Conservation (phyloP, 306 rosid genomes). For the Vigna reflexopilosa region DNA sequence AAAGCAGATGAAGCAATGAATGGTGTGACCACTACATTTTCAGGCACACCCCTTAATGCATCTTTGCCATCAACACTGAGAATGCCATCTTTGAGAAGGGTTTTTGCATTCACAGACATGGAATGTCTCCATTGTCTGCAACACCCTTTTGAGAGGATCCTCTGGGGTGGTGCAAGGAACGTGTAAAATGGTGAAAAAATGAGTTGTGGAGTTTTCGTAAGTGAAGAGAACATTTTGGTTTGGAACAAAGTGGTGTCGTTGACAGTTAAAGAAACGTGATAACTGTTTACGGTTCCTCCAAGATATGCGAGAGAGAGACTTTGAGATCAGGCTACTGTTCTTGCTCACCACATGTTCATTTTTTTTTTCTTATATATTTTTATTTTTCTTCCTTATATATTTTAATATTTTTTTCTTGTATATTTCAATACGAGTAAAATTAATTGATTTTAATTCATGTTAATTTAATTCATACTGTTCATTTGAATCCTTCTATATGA, state of each 20-base stretch:
- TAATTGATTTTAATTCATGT: too few species aligned
- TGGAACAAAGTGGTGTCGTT: neutral
- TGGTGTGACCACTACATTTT: constrained; percentile 24
- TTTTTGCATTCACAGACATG: constrained; percentile 25
- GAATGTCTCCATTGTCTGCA: constrained; percentile 5
- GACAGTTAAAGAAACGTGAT: neutral
- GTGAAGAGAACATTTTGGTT: constrained; percentile 3
- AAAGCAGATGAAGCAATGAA: constrained; percentile 15
- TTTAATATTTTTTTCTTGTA: too few species aligned
- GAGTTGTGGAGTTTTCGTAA: neutral
- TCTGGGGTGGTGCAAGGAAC: neutral
- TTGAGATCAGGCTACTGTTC: neutral
- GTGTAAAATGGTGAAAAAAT: neutral
- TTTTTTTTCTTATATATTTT: too few species aligned
- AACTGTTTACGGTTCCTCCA: neutral
- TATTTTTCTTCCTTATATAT: too few species aligned
- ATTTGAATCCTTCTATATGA: too few species aligned
- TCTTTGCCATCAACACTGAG: constrained; percentile 13
- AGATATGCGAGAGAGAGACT: neutral
- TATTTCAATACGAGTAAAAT: too few species aligned
- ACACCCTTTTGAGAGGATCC: neutral
- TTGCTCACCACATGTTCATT: neutral
- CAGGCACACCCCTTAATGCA: constrained; percentile 32
- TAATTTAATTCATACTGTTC: too few species aligned
- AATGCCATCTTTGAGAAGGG: constrained; percentile 10